Evolutionary conservation across 2,329 filamentous ascomycete species (phyloP), one percentile per base, ranked within the genome.

Genomic region (Fusarium sp.): DNA sequence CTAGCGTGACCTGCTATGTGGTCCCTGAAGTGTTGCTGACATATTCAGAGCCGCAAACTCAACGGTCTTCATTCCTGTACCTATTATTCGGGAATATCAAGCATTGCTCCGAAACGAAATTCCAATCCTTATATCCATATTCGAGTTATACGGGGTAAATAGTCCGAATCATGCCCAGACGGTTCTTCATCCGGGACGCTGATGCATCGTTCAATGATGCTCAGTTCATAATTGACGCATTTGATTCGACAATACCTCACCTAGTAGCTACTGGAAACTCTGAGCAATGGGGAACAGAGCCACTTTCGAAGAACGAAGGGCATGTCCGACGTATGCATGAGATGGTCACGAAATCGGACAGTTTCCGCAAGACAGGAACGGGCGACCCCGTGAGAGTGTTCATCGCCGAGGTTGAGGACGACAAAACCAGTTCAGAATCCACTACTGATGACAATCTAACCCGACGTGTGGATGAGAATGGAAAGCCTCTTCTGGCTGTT

Each of bases 141-240:
- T 26, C 41, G 16, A 20, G 10, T 15, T 6, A 11, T 6, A 34
- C 11, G 16, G 4, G 13, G n/a, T 15, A 8, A n/a, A 26, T n/a
- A 13, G 11, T 47, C 53, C 51, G 55, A 47, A 61, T 45, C 45
- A 71, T 74, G 70, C 37, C 66, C 46, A 62, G 41, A 16, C 40
- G 18, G 10, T 76, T 77, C 51, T 56, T 51, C 51, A 63, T 77
- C 34, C 72, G 75, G 31, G 65, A 75, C 31, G 73, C 67, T 20
- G 56, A 53, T 20, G 52, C 54, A 34, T 56, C 59, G 38, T 64
- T 59, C n/a, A 57, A 71, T 34, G 76, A 78, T 63, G 67, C 69
- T 53, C 56, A 71, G 33, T 77, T 77, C 71, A 74, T 79, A 41
- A 56, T 74, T 31, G 69, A 70, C 28, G 75, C 74, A 46, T 76